A percentile compares a stretch with the other conserved stretches of the same genome.
These are phyloP conservation scores for Saccharomycopsis fibuligera DNA, from an alignment of 805 yeast species.

Conservation along the genomic window DNA sequence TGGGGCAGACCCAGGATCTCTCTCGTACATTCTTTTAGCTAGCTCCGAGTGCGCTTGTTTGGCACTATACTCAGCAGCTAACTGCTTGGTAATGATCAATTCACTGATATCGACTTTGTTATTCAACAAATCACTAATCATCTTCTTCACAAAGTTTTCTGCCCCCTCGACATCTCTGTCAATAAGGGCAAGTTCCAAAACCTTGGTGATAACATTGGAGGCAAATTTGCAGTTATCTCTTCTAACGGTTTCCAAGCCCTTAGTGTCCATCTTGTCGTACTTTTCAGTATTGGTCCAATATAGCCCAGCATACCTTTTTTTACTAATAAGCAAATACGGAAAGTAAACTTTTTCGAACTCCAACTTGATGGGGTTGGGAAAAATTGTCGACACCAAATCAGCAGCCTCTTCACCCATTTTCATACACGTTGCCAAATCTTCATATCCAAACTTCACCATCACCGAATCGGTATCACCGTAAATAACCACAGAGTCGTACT, in stretches of 20 bases:
- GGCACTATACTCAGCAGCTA: slow-evolving; percentile 88
- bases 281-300: slow-evolving; percentile 93
- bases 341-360: slow-evolving; percentile 96
- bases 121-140: slow-evolving; percentile 85
- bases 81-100: slow-evolving; percentile 86
- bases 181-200: slow-evolving; percentile 75
- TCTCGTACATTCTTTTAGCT: slow-evolving; percentile 90
- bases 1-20: slow-evolving; percentile 98
- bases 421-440: slow-evolving; percentile 81
- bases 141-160: slow-evolving; percentile 72
- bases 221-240: slow-evolving; percentile 96
- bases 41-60: slow-evolving; percentile 97
- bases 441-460: slow-evolving; percentile 92
- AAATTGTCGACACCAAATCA: slow-evolving; percentile 66
- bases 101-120: slow-evolving; percentile 90
- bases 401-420: slow-evolving; percentile 93
- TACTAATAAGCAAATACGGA: slow-evolving; percentile 90
- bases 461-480: slow-evolving; percentile 99
- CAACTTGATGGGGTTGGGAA: slow-evolving; percentile 80
- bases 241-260: slow-evolving; percentile 97
- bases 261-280: slow-evolving; percentile 94
- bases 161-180: slow-evolving; percentile 85
- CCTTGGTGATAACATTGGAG: slow-evolving; percentile 89
- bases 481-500: slow-evolving; percentile 79
- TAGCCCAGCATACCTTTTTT: slow-evolving; percentile 94